Evolutionary conservation across 1,284 basidiomycete species (phyloP).

Genomic region (Fistulinella cinereoalba): DNA sequence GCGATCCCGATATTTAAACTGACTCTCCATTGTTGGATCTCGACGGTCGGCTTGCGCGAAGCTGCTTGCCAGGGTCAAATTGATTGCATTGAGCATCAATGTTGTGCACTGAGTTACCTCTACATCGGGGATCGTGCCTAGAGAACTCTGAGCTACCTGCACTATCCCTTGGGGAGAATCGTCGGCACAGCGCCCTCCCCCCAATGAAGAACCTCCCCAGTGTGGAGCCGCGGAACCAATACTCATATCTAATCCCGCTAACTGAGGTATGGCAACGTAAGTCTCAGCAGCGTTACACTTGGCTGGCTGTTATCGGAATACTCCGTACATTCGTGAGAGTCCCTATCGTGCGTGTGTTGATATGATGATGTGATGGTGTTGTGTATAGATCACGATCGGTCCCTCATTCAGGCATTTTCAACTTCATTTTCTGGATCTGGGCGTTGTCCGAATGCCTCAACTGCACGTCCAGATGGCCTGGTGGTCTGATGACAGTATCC

Average conservation of each 20-base stretch:
- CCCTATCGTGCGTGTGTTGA: slow-evolving; percentile 9
- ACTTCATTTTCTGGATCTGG: slow-evolving; percentile 25
- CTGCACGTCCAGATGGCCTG: slow-evolving; percentile 9
- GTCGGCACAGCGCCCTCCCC: too few species aligned
- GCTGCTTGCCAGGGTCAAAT: slow-evolving; percentile 9
- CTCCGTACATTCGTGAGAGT: slow-evolving; percentile 31
- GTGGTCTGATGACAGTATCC: slow-evolving; percentile 8
- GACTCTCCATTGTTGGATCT: slow-evolving; percentile 11
- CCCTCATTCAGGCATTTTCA: slow-evolving; percentile 19
- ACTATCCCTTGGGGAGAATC: too few species aligned
- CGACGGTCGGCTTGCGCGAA: slow-evolving; percentile 8
- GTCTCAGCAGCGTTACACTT: slow-evolving; percentile 22
- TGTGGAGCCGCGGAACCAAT: slow-evolving; percentile 20
- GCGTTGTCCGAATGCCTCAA: slow-evolving; percentile 18
- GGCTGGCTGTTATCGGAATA: slow-evolving; percentile 21
- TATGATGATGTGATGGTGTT: slow-evolving; percentile 25
- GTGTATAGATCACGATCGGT: slow-evolving; percentile 27
- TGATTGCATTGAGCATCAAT: slow-evolving; percentile 17
- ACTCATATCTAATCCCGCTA: slow-evolving; percentile 20
- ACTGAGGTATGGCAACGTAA: slow-evolving; percentile 24
- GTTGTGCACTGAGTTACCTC: slow-evolving; percentile 6
- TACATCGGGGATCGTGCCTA: slow-evolving; percentile 2
- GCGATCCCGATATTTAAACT: slow-evolving; percentile 13
- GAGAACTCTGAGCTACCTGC: slow-evolving; percentile 5
- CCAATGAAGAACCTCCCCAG: slow-evolving; percentile 6